Conservation (phyloP, 2,329 filamentous ascomycete genomes). For the Pyricularia grisea region DNA sequence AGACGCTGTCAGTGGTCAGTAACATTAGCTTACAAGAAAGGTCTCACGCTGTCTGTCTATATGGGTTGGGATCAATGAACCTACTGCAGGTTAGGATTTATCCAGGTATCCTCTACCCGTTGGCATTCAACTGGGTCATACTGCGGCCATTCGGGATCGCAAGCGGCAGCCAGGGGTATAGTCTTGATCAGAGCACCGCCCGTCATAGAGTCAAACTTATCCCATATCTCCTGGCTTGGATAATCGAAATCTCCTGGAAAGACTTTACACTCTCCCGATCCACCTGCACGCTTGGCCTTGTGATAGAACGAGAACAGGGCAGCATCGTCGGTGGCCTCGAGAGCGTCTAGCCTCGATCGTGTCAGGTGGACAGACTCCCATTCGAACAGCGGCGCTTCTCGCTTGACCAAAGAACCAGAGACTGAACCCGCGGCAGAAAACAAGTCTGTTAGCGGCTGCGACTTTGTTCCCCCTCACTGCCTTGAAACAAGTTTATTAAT, state of each 20-base stretch:
- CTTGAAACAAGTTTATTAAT: not conserved
- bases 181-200: conserved; percentile 35
- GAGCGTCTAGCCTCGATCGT: not conserved
- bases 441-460: too few relatives aligned
- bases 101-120: conserved; percentile 24
- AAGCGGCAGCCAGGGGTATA: conserved; percentile 40
- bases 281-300: not conserved
- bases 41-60: not conserved
- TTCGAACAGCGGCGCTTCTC: not conserved
- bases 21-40: not conserved
- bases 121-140: conserved; percentile 30
- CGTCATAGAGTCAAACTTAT: conserved; percentile 17
- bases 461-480: not conserved
- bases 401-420: not conserved
- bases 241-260: not conserved
- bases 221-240: not conserved
- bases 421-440: not conserved
- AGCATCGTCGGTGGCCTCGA: not conserved
- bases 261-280: not conserved
- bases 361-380: not conserved
- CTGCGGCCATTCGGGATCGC: conserved; percentile 37
- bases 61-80: not conserved
- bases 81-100: conserved; percentile 17
- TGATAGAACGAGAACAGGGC: not conserved
- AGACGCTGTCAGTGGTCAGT: conserved; percentile 10